Evolutionary conservation across 176 grass and related monocot genomes (phyloP), one percentile per base, ranked within the genome.

Genomic region (Eleusine indica): DNA sequence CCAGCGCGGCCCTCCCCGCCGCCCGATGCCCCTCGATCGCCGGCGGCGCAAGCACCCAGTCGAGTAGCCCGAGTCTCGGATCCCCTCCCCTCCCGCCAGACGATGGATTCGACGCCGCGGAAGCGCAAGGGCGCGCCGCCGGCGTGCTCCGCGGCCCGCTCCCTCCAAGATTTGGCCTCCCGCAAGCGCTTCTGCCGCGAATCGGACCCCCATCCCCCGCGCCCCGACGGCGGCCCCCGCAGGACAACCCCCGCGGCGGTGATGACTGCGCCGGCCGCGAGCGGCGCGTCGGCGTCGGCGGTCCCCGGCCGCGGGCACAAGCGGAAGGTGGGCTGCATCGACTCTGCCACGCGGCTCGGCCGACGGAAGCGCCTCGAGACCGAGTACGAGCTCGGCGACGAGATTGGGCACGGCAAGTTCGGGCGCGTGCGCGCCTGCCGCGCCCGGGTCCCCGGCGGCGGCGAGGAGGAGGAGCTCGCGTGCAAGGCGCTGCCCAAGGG

Each of bases 271-370:
- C 63, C 66, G 11, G 54, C 66, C 42, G 80, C 56, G 53, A 81
- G 77, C 76, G 77, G 85, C 32, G 87, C 39, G 44, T n/a, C 64
- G 89, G 84, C 37, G n/a, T 52, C 89, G n/a, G 51, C 81, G 9
- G 46, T 84, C 16, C 78, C 32, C 2, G 73, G 68, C 3, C 87
- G 92, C n/a, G 92, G 92, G 9, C 48, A 87, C 3, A 94, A 94
- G 68, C 76, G 92, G 47, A 94, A 94, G 89, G 78, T 87, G 28
- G 89, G 92, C 4, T 94, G 92, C 77, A 61, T 94, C 49, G 92
- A 94, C 18, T n/a, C 63, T 9, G 81, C 73, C 41, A 91, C 87
- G 39, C 86, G 80, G 89, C 78, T 94, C 44, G 84, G 92, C 52
- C 87, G 92, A 7, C 86, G 86, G 57, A 89, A 70, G 89, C 88